phyloP scores from a whole-genome alignment of 306 rosid species.

The Cucurbita argyrosperma region DNA sequence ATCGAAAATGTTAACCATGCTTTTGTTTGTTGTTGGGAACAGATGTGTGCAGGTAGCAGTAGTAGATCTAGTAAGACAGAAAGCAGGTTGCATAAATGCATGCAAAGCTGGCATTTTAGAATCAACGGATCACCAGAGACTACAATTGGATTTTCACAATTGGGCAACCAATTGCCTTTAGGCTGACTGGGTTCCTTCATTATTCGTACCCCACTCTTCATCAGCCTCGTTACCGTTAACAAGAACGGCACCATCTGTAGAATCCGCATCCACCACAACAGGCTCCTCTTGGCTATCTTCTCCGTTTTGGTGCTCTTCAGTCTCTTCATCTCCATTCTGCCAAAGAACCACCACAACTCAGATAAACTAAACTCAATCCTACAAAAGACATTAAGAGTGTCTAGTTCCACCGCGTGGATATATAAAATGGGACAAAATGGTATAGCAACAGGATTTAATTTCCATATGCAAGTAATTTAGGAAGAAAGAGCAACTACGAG shows the following conservation, averaged over 20 bases:
- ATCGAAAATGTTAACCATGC: not conserved
- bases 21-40: not conserved
- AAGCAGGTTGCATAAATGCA: not conserved
- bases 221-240: constrained; percentile 25
- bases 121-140: constrained; percentile 18
- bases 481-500: not conserved
- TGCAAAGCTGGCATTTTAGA: constrained; percentile 9
- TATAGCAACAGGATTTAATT: not conserved
- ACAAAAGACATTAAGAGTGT: not conserved
- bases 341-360: constrained; percentile 10
- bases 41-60: not conserved
- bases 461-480: not conserved
- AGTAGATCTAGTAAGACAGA: not conserved
- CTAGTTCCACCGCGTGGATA: not conserved
- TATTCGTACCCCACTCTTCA: constrained; percentile 21
- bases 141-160: constrained; percentile 16
- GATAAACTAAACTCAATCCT: not conserved
- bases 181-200: constrained; percentile 14
- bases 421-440: not conserved
- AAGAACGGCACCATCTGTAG: constrained; percentile 23
- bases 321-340: constrained; percentile 16
- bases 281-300: constrained; percentile 18
- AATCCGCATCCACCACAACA: constrained; percentile 28
- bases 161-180: constrained; percentile 15
- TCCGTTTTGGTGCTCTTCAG: constrained; percentile 12